A percentile compares a stretch with the other conserved stretches of the same genome.
Evolutionary conservation across 2,329 filamentous ascomycete species (phyloP).

Genomic region (Aspergillus arachidicola): DNA sequence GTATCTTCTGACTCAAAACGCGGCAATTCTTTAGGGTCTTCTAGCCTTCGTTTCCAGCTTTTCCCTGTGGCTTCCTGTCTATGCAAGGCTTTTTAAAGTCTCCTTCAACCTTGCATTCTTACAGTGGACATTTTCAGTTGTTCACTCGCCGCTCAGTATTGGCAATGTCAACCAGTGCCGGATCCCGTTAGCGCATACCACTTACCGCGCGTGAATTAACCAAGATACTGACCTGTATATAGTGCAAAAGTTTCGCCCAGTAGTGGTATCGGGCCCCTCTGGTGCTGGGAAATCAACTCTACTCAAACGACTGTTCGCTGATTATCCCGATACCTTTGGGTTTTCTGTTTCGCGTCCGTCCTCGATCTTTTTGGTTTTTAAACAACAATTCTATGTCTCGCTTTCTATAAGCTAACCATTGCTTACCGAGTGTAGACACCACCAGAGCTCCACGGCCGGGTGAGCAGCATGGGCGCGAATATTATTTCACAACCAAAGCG

Average conservation of each 20-base stretch:
- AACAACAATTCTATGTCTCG: slow-evolving; percentile 13
- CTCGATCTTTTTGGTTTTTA: not conserved
- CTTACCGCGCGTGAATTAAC: not conserved
- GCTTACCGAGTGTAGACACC: slow-evolving; percentile 59
- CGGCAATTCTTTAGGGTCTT: not conserved
- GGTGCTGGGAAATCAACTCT: slow-evolving; percentile 48
- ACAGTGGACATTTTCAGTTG: not conserved
- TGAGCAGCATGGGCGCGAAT: slow-evolving; percentile 76
- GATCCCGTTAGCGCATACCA: slow-evolving; percentile 7
- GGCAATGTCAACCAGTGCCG: slow-evolving; percentile 30
- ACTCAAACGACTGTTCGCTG: slow-evolving; percentile 44
- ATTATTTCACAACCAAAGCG: slow-evolving; percentile 72
- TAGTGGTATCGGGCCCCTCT: slow-evolving; percentile 46
- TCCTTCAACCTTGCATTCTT: slow-evolving; percentile 9
- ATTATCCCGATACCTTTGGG: slow-evolving; percentile 46
- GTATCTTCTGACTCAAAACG: not conserved
- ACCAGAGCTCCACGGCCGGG: slow-evolving; percentile 75
- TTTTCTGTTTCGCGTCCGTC: slow-evolving; percentile 45
- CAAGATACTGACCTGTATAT: not conserved
- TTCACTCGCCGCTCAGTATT: slow-evolving; percentile 6
- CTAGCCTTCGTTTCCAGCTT: not conserved
- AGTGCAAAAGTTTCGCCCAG: slow-evolving; percentile 39
- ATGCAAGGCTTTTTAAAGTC: slow-evolving; percentile 25
- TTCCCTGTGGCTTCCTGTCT: slow-evolving; percentile 3
- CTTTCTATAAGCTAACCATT: not conserved